Evolutionary conservation across 2,329 filamentous ascomycete species (phyloP), one percentile per base, ranked within the genome.

Genomic region (Cordyceps fumosorosea): DNA sequence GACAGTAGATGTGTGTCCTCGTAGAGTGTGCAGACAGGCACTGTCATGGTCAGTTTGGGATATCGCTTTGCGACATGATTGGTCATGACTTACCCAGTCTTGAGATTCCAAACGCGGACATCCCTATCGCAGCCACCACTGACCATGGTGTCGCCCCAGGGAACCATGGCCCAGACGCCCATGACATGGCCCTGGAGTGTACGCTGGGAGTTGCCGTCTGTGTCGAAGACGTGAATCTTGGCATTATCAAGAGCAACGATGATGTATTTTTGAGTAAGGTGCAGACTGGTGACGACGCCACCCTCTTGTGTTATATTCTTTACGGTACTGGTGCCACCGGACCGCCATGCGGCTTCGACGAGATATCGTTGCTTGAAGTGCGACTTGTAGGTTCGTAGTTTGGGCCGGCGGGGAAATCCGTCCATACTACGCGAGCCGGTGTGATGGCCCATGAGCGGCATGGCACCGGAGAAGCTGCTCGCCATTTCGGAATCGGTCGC

Each of bases 151-250:
- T 99, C 93, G 64, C 91, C 93, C 90, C 93, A 97, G 7, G 95
- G 95, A 26, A 99, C 92, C 93, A 99, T 98, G 55, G 95, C 95
- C 95, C 95, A 99, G 22, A 99, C 95, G 47, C 95, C 95, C 95
- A 99, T 99, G 51, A 98, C 90, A 77, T 99, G 95, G 12, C 95
- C 95, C 71, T 95, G 89, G 32, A 99, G 78, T 2, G 91, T 96
- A 73, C 92, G 91, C 69, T 96, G 87, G 66, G 91, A 87, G 68
- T 92, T 88, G 40, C 95, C 95, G 67, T 95, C 86, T 0, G 91
- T 93, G 73, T 98, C 91, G 72, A 98, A 99, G 29, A 99, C 93
- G 75, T 99, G 95, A 52, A 99, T 99, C 79, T 96, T 96, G 44
- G 95, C 93, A 75, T 98, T 99, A 78, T 99, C 95, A 65, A 99